Evolutionary conservation across 208 protist species (phyloP), one percentile per base, ranked within the genome.

Genomic region (Vickermania ingenoplastis): DNA sequence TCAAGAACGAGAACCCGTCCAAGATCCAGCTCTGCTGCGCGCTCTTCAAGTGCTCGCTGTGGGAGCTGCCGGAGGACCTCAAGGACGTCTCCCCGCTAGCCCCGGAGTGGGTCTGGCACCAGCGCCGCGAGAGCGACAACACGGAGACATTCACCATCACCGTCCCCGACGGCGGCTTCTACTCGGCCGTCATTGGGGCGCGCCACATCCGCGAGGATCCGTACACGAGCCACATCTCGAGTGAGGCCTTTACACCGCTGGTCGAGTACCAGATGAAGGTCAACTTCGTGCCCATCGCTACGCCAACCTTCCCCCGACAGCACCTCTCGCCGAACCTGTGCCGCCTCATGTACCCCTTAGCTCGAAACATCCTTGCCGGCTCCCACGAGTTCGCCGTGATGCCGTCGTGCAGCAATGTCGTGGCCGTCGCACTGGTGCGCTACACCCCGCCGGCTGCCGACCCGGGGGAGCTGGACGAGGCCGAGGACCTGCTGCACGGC

Each of bases 371-470:
- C 5, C 14, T 57, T 7, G 73, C 73, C 2, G 83, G 88, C 24
- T 4, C 14, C 2, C 66, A 77, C 27, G 31, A 4, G 1, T 86
- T 95, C 55, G 58, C 68, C 1, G 83, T 95, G 41, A 88, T 91
- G 82, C 84, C 88, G 31, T 81, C 79, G n/a, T 89, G 80, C 69
- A 63, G 76, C 54, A 95, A 95, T 61, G 81, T 95, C 1, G 41
- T 61, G 1, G 78, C 78, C 3, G 81, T 91, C 0, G 84, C 83
- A 0, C 73, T 92, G 3, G 82, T 94, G 31, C 48, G 21, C 2
- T 11, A 52, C 53, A 23, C 31, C 17, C 17, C 45, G 22, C 2
- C 54, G 5, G 30, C 14, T 59, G 28, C 54, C 11, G 28, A 48
- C 30, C 14, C 28, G n/a, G 30, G 54, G 7, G 23, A 36, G 14